These are phyloP conservation scores for Lagerstroemia speciosa DNA, from an alignment of 345 rosid genomes.

Conservation along the genomic window DNA sequence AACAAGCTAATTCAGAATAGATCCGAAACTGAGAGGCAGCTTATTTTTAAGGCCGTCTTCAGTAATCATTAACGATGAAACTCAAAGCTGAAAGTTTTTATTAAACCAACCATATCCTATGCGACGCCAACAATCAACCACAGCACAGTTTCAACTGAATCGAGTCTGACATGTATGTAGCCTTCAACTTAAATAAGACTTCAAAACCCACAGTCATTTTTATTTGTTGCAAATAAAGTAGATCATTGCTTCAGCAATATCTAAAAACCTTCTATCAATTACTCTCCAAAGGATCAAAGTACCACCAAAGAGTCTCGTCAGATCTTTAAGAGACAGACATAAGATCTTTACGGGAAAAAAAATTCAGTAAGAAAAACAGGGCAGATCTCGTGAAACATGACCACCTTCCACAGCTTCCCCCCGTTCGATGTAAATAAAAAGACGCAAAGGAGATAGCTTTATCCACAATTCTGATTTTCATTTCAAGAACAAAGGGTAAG, in stretches of 20 bases:
- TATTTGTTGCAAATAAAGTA: background rate
- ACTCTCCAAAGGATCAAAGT: background rate
- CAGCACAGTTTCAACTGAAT: background rate
- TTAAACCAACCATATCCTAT: background rate
- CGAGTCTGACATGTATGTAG: background rate
- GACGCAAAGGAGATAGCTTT: background rate
- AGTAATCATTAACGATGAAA: background rate
- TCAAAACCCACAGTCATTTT: background rate
- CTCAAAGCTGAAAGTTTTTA: background rate
- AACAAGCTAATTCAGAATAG: background rate
- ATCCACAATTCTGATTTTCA: background rate
- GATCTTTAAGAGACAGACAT: background rate
- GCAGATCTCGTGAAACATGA: background rate
- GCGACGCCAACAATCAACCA: background rate
- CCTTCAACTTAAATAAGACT: background rate
- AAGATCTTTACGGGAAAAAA: background rate
- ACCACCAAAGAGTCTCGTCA: background rate
- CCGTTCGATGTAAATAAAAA: background rate
- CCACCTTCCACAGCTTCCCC: background rate
- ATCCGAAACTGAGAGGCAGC: background rate
- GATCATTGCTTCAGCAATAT: background rate
- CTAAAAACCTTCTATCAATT: background rate
- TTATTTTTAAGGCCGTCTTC: background rate
- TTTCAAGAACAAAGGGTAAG: background rate
- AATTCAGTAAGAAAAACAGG: background rate